These are phyloP conservation scores for Saturnispora sekii DNA, from an alignment of 805 yeast genomes.

Conservation along the genomic window DNA sequence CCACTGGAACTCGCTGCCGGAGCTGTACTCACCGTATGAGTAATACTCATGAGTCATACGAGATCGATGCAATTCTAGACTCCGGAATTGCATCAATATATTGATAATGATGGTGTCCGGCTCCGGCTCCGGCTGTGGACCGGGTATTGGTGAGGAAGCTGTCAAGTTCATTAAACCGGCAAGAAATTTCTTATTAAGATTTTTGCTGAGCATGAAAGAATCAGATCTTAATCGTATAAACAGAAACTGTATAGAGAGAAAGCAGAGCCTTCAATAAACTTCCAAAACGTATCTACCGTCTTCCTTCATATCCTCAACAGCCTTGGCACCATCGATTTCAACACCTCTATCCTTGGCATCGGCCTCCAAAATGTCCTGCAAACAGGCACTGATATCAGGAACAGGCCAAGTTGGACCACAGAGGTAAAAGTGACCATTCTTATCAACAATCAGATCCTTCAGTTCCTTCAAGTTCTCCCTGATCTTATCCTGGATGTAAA, in stretches of 20 bases:
- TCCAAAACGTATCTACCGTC: slow-evolving; percentile 85
- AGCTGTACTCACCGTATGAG: too few species aligned
- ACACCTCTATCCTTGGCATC: slow-evolving; percentile 65
- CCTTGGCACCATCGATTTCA: slow-evolving; percentile 62
- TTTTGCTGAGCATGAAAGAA: too few species aligned
- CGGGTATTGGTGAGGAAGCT: too few species aligned
- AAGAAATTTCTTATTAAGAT: too few species aligned
- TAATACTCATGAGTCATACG: too few species aligned
- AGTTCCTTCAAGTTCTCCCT: slow-evolving; percentile 64
- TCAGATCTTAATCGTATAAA: too few species aligned
- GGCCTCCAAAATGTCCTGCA: slow-evolving; percentile 64
- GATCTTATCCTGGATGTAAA: slow-evolving; percentile 90
- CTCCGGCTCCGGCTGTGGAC: too few species aligned
- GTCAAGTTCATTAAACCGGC: too few species aligned
- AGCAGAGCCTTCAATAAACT: slow-evolving; percentile 52
- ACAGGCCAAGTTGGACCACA: slow-evolving; percentile 99
- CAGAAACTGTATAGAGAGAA: neutral
- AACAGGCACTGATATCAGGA: slow-evolving; percentile 87
- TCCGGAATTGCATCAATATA: too few species aligned
- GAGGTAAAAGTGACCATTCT: slow-evolving; percentile 84
- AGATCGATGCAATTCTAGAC: too few species aligned
- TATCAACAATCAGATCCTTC: slow-evolving; percentile 66
- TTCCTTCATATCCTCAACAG: slow-evolving; percentile 90
- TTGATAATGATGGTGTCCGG: too few species aligned
- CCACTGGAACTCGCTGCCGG: too few species aligned